Base-by-base conservation (phyloP, 257 asterid species). In the Eustoma russellianum region DNA sequence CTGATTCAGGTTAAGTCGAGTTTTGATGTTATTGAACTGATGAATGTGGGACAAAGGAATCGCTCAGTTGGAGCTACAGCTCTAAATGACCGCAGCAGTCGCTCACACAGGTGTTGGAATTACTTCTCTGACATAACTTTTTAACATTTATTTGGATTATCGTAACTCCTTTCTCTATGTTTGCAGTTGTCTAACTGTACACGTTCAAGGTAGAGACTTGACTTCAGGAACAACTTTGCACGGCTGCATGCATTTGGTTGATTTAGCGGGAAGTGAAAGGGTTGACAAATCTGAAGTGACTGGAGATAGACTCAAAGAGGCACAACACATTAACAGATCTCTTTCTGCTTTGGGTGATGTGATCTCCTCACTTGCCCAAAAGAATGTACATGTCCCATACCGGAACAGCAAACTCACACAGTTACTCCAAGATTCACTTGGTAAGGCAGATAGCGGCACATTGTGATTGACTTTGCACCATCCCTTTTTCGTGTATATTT, bases 181-280 rank as follows among this genome's bases (percentile, higher is more conserved):
- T 53, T 74, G 77, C 72, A 92, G 99, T 65, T 92, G 99, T 66
- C 76, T 92, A 65, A 92, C 94, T 6, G 99, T 92, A 65, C 99
- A 83, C 55, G 94, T 92, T 57, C 97, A 83, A 69, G 99, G 99
- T 67, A 75, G 70, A 74, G 93, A 92, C 70, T 57, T 88, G 75
- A 77, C 91, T 38, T 68, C 99, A 46, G 95, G 97, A 66, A 62
- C 62, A 43, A 54, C 79, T 41, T 85, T 85, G 38, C 88, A 87
- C 40, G 99, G 99, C 47, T 92, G 99, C 76, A 88, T 92, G 99
- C 99, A 92, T 78, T 89, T 92, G 67, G 99, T 92, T 70, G 99
- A 92, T 74, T 69, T 92, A 44, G 99, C 99, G 0, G 99, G 99
- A 70, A 92, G 99, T 66, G 99, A 92, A 76, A 83, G 99, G 74